These are phyloP conservation scores for Hanseniaspora lachancei DNA, from an alignment of 805 yeast species.

Conservation along the genomic window DNA sequence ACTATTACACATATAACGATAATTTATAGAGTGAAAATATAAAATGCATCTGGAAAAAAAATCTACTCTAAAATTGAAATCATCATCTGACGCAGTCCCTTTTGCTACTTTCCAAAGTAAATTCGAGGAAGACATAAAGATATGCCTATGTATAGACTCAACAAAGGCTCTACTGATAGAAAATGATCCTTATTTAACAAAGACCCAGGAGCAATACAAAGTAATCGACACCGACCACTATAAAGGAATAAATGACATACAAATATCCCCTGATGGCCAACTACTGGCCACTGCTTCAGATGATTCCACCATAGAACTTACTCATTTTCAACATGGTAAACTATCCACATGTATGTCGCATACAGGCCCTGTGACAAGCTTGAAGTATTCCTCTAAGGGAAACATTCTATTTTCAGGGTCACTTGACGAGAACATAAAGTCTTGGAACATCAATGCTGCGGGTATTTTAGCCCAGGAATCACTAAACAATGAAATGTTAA, in stretches of 20 bases:
- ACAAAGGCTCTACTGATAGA: constrained; percentile 1
- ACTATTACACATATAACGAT: no score
- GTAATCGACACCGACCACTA: constrained; percentile 40
- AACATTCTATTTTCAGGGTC: constrained; percentile 70
- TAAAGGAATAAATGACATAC: constrained; percentile 58
- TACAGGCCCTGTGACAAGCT: constrained; percentile 68
- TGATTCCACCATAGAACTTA: constrained; percentile 65
- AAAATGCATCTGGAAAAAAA: neutral
- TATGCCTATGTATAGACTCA: constrained; percentile 1
- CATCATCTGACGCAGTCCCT: neutral
- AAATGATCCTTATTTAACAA: constrained; percentile 1
- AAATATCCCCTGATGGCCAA: constrained; percentile 63
- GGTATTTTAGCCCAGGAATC: constrained; percentile 8
- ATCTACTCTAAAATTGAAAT: neutral
- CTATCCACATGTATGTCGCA: constrained; percentile 51
- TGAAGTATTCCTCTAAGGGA: constrained; percentile 60
- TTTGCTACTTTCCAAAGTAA: constrained; percentile 1
- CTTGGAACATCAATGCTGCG: constrained; percentile 64
- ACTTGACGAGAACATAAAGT: constrained; percentile 77
- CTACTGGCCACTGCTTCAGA: constrained; percentile 77
- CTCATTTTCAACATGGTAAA: constrained; percentile 42
- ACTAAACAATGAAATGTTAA: constrained; percentile 13
- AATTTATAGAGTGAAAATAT: neutral
- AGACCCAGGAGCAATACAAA: neutral
- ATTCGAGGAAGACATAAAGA: neutral